phyloP scores from a whole-genome alignment of 352 stramenopile species.

The Globisporangium spiculum region DNA sequence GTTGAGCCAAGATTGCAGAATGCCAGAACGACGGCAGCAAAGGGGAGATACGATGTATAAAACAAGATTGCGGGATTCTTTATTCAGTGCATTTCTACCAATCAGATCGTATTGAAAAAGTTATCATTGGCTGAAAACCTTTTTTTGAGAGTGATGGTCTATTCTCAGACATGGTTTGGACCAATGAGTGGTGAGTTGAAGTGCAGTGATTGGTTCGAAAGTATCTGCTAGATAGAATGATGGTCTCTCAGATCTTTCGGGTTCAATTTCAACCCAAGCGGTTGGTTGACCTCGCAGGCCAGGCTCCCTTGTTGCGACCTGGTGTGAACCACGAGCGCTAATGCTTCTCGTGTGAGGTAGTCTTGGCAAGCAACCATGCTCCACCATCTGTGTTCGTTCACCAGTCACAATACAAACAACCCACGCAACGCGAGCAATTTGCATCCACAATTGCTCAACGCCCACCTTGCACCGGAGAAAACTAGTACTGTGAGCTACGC shows the following conservation, averaged over 20 bases:
- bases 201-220: background rate
- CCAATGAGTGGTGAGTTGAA: conserved; percentile 8
- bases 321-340: background rate
- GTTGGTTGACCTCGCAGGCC: background rate
- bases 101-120: background rate
- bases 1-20: background rate
- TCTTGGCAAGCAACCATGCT: too few relatives aligned
- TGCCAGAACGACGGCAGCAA: background rate
- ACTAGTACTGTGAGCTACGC: too few relatives aligned
- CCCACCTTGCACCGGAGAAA: too few relatives aligned
- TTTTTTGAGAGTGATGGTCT: conserved; percentile 5
- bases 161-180: background rate
- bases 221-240: background rate
- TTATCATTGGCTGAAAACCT: background rate
- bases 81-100: background rate
- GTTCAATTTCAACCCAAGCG: background rate
- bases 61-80: background rate
- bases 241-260: conserved; percentile 6
- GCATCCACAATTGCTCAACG: too few relatives aligned
- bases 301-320: background rate
- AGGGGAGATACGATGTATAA: conserved; percentile 1
- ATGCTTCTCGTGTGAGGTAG: background rate
- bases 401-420: too few relatives aligned
- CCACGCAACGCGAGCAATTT: too few relatives aligned
- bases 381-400: too few relatives aligned